Base-by-base conservation (phyloP, 202 grass and related monocot species). In the Schoenoplectus triqueter region DNA sequence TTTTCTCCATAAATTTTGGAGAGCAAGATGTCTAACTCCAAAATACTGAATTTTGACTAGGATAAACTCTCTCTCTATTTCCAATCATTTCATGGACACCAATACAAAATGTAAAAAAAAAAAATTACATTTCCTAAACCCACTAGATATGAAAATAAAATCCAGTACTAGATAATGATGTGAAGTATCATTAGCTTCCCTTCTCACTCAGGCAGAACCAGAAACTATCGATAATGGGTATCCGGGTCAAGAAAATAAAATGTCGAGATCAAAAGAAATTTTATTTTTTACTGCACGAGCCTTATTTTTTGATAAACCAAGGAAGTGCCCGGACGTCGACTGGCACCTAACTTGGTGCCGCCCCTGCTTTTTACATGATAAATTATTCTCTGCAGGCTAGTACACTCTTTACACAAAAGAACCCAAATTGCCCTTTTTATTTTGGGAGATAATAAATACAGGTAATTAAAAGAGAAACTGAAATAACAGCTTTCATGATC, bases 1-100 rank as follows among this genome's bases (percentile, higher is more conserved):
- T 15, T 69, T 82, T 40, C 61, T 14, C 31, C 72, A 21, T 84
- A 44, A 64, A 11, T 22, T 82, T 10, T 73, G 9, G 8, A 13
- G 2, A 14, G 46, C 49, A 17, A 71, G 15, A 71, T 71, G 68
- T 66, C 42, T 8, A 71, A 48, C 39, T 71, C 19, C 49, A 49
- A 31, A 31, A 75, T 55, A 54, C 3, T 75, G 47, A 46, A 74
- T 39, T 54, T 55, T 55, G 19, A 39, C 9, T 39, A 31, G 0
- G 6, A 47, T 52, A 74, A 2, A 18, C 10, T 75, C 68, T 15
- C 68, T 15, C 15, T 71, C 15, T 71, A 41, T 48, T 51, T 48
- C 6, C 6, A 50, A 51, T 73, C 21, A 18, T 51, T 72, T 72
- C 45, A 47, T 22, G 47, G 17, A 73, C 21, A 20, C 31, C 1